Evolutionary conservation across 1,284 basidiomycete species (phyloP).

Genomic region (Sanguinoderma infundibulare): DNA sequence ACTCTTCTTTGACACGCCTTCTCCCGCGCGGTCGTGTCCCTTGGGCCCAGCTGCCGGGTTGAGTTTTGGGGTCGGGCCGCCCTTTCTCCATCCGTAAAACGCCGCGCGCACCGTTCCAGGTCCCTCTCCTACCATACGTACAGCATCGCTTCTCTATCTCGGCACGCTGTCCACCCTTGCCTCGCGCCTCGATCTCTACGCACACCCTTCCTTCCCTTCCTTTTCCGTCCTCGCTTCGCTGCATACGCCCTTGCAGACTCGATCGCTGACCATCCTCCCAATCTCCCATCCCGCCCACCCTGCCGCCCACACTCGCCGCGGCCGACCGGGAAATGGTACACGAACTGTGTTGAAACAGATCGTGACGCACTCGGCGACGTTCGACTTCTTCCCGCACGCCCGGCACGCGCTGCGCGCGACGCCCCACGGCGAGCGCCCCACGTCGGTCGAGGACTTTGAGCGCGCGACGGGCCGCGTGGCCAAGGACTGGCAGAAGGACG

Average conservation of each 20-base stretch:
- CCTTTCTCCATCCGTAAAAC: constrained; percentile 1
- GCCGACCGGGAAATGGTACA: background rate
- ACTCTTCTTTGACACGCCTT: background rate
- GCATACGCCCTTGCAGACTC: background rate
- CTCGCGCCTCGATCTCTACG: background rate
- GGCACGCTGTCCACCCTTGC: background rate
- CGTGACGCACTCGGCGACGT: constrained; percentile 77
- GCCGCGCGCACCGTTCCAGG: background rate
- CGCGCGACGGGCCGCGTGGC: constrained; percentile 58
- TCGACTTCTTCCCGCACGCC: constrained; percentile 76
- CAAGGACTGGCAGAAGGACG: constrained; percentile 66
- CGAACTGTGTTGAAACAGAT: constrained; percentile 49
- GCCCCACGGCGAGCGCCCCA: constrained; percentile 78
- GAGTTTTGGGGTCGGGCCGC: background rate
- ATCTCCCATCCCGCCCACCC: background rate
- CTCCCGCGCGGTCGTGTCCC: constrained; percentile 1
- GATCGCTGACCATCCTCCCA: background rate
- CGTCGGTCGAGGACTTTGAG: constrained; percentile 80
- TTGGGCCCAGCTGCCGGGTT: background rate
- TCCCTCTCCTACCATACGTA: background rate
- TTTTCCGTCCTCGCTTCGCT: background rate
- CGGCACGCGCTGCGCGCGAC: constrained; percentile 84
- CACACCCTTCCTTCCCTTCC: background rate
- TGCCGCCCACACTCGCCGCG: background rate
- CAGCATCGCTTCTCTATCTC: background rate